Conservation (phyloP, 257 asterid species). For the Nyctanthes arbortristis region DNA sequence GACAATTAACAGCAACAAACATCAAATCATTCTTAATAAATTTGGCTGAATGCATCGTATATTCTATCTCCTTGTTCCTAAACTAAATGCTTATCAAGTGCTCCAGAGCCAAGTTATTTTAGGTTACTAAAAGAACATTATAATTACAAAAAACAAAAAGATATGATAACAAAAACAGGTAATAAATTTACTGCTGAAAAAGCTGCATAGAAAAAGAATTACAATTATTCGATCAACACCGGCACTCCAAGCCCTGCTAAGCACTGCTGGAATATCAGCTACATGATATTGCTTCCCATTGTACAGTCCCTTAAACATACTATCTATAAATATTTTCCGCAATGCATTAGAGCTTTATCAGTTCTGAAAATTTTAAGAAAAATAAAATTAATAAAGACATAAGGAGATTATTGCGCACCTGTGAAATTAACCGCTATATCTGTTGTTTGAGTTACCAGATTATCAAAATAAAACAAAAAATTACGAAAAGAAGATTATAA, state of each 20-base stretch:
- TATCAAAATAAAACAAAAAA: constrained; percentile 7
- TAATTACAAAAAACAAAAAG: not conserved
- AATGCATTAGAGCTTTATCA: not conserved
- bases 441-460: constrained; percentile 28
- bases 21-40: not conserved
- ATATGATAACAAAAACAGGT: not conserved
- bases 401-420: constrained; percentile 43
- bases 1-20: not conserved
- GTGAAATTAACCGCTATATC: constrained; percentile 96
- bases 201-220: constrained; percentile 10
- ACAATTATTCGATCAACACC: constrained; percentile 93
- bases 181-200: constrained; percentile 1
- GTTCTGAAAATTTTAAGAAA: not conserved
- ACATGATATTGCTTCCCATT: constrained; percentile 85
- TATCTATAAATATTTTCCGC: constrained; percentile 46
- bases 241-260: constrained; percentile 92
- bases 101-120: not conserved
- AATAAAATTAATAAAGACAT: not conserved
- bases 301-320: constrained; percentile 91
- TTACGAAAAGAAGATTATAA: not conserved
- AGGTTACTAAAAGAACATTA: not conserved
- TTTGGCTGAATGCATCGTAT: too few relatives aligned
- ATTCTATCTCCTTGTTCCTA: not conserved
- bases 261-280: constrained; percentile 79
- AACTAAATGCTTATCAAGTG: not conserved